Percentiles rank a stretch among this genome's conserved stretches.
phyloP scores from a whole-genome alignment of 192 early-diverging fungal species.

The Gryganskiella cystojenkinii region DNA sequence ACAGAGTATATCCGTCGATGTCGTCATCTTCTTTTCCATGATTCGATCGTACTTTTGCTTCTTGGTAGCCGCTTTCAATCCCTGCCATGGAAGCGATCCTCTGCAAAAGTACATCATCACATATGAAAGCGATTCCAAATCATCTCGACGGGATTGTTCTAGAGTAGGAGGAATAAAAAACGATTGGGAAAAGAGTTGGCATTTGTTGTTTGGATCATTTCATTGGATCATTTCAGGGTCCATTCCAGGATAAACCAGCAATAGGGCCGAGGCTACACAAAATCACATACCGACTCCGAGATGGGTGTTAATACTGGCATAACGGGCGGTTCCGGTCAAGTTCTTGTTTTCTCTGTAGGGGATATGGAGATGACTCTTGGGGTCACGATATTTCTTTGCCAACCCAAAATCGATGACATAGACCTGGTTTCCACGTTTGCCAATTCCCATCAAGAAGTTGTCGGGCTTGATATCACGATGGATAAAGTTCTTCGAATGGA shows the following conservation, averaged over 20 bases:
- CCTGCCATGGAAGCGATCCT: conserved; percentile 93
- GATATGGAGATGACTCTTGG: conserved; percentile 87
- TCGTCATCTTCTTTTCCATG: conserved; percentile 93
- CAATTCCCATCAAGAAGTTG: conserved; percentile 92
- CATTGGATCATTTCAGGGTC: conserved; percentile 1
- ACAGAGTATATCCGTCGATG: conserved; percentile 84
- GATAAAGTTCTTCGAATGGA: conserved; percentile 90
- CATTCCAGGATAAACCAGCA: background rate
- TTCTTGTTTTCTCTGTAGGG: conserved; percentile 94
- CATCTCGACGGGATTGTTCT: conserved; percentile 92
- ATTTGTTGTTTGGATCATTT: background rate
- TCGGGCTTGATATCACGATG: conserved; percentile 94
- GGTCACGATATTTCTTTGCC: conserved; percentile 89
- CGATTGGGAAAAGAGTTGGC: too few species aligned
- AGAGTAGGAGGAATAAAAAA: conserved; percentile 16
- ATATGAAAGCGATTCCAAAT: conserved; percentile 90
- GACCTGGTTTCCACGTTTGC: conserved; percentile 84
- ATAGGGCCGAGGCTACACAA: background rate
- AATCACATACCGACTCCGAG: conserved; percentile 73
- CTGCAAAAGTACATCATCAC: conserved; percentile 93
- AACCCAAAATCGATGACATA: conserved; percentile 94
- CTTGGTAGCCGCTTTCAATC: conserved; percentile 88
- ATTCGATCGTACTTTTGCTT: conserved; percentile 96
- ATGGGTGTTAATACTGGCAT: conserved; percentile 92
- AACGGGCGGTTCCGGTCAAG: conserved; percentile 91